Conservation (phyloP, 371 early-diverging fungal genomes). For the Amoeboaphelidium protococcarum region DNA sequence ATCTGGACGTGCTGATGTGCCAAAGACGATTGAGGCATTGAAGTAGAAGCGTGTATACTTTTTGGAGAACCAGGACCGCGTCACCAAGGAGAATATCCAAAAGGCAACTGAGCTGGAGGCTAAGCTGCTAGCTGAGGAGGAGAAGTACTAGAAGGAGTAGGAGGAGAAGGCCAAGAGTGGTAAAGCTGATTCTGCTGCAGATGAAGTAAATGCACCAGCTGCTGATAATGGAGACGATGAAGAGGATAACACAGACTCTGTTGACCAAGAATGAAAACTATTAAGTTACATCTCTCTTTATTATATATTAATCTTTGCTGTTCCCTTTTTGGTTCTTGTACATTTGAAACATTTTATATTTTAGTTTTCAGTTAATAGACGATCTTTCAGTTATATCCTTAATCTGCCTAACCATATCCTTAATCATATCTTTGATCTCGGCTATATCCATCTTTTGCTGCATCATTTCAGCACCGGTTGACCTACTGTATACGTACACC, state of each 20-base stretch:
- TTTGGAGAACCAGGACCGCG: slow-evolving; percentile 40
- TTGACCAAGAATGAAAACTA: too few relatives aligned
- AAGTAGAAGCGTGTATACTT: slow-evolving; percentile 37
- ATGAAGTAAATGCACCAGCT: background rate
- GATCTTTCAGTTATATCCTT: too few relatives aligned
- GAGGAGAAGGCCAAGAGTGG: background rate
- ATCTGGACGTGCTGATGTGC: slow-evolving; percentile 33
- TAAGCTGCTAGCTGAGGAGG: background rate
- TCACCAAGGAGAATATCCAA: slow-evolving; percentile 54
- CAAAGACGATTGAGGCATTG: slow-evolving; percentile 35
- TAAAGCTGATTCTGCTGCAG: background rate
- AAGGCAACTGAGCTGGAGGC: slow-evolving; percentile 19
- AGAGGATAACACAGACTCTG: too few relatives aligned
- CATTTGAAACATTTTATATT: too few relatives aligned
- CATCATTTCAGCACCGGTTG: background rate
- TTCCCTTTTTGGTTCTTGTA: too few relatives aligned
- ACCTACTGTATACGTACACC: background rate
- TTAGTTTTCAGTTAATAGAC: too few relatives aligned
- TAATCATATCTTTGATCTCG: too few relatives aligned
- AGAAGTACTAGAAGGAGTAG: background rate
- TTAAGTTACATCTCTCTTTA: too few relatives aligned
- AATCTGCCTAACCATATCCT: too few relatives aligned
- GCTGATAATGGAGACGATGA: background rate
- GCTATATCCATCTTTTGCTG: background rate
- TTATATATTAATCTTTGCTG: too few relatives aligned